Conservation (phyloP, 495 filamentous ascomycete species). For the Cercophora newfieldiana region DNA sequence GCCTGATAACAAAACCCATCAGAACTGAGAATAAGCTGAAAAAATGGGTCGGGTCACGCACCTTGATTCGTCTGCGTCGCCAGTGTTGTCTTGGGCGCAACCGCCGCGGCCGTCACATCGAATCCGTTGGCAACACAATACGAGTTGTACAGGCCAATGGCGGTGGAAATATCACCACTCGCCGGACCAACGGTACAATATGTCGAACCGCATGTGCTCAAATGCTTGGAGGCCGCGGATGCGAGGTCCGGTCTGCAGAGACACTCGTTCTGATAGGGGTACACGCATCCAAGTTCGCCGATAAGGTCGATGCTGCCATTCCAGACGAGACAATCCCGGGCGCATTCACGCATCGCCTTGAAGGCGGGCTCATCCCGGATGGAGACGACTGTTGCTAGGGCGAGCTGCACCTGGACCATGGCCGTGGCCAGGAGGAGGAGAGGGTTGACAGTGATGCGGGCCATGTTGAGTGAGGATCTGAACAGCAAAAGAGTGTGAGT, state of each 20-base stretch:
- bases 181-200: constrained; percentile 16
- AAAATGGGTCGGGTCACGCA: not conserved
- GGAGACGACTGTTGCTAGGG: constrained; percentile 7
- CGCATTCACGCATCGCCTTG: constrained; percentile 15
- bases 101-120: constrained; percentile 13
- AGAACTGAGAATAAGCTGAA: not conserved
- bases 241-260: constrained; percentile 15
- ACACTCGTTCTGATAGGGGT: constrained; percentile 19
- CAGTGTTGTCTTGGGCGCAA: constrained; percentile 1
- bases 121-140: constrained; percentile 16
- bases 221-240: constrained; percentile 10
- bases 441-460: not conserved
- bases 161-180: constrained; percentile 4
- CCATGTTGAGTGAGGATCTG: not conserved
- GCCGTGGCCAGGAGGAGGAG: not conserved
- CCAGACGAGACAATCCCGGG: constrained; percentile 12
- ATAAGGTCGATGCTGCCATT: constrained; percentile 12
- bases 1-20: not conserved
- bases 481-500: not conserved
- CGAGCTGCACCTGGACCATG: not conserved
- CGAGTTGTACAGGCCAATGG: constrained; percentile 17
- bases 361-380: constrained; percentile 11
- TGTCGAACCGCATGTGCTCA: constrained; percentile 6
- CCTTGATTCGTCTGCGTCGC: constrained; percentile 1
- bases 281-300: constrained; percentile 7